These are phyloP conservation scores for Rhynchospora pubera DNA, from an alignment of 176 grass and related monocot genomes.

Conservation along the genomic window DNA sequence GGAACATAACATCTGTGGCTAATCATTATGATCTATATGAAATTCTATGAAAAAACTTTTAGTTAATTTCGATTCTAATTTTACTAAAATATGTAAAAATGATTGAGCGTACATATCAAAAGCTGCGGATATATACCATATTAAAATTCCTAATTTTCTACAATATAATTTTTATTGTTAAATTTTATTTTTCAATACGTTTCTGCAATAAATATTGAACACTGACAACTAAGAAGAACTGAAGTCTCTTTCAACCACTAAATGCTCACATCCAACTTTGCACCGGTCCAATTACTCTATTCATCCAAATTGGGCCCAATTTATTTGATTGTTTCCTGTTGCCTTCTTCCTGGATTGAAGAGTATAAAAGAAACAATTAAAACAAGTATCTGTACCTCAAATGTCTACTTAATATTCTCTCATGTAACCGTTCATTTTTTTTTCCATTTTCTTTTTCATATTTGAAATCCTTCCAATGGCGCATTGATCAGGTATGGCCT, in stretches of 20 bases:
- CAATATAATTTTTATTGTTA: neutral
- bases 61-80: neutral
- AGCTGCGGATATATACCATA: neutral
- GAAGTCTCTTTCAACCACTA: neutral
- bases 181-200: neutral
- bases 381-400: neutral
- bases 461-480: neutral
- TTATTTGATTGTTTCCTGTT: neutral
- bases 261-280: neutral
- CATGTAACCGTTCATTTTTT: neutral
- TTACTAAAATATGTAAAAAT: neutral
- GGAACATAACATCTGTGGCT: neutral
- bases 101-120: neutral
- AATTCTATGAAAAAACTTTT: neutral
- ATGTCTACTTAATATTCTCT: neutral
- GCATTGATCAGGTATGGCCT: neutral
- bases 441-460: neutral
- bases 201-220: neutral
- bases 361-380: neutral
- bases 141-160: neutral
- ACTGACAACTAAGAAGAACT: neutral
- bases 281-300: neutral
- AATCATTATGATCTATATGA: neutral
- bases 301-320: slow-evolving; percentile 1
- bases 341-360: neutral